A percentile compares a stretch with the other conserved stretches of the same genome.
Evolutionary conservation across 495 filamentous ascomycete genomes (phyloP).

Genomic region (Talaromyces wortmannii): DNA sequence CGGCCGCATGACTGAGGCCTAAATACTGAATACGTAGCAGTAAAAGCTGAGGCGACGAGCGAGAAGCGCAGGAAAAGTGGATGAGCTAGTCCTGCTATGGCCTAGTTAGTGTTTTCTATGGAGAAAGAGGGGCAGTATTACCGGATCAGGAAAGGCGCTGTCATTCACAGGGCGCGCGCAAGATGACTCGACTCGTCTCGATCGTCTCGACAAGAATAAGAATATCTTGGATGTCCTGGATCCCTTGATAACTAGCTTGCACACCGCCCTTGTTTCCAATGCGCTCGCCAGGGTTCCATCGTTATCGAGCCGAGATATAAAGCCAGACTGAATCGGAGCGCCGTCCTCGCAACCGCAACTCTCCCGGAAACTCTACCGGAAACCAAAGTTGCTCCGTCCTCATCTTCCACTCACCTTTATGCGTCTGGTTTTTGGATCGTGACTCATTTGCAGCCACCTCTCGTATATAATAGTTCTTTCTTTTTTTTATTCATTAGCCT

Average conservation of each 20-base stretch:
- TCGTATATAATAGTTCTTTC: neutral
- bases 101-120: neutral
- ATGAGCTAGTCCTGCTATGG: neutral
- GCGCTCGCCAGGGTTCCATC: neutral
- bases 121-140: neutral
- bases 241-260: neutral
- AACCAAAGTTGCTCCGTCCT: neutral
- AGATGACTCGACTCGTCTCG: neutral
- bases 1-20: too few species aligned
- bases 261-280: neutral
- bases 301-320: neutral
- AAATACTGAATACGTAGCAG: too few species aligned
- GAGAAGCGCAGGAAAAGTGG: too few species aligned
- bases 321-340: neutral
- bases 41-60: too few species aligned
- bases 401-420: neutral
- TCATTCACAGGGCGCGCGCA: conserved; percentile 1
- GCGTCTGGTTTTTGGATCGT: neutral
- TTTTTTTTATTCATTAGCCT: neutral
- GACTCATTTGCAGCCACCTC: neutral
- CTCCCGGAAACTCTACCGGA: too few species aligned
- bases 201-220: neutral
- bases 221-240: neutral
- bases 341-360: too few species aligned
- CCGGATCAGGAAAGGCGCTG: neutral